phyloP scores from a whole-genome alignment of 257 asterid genomes.

The Solanum piurae region DNA sequence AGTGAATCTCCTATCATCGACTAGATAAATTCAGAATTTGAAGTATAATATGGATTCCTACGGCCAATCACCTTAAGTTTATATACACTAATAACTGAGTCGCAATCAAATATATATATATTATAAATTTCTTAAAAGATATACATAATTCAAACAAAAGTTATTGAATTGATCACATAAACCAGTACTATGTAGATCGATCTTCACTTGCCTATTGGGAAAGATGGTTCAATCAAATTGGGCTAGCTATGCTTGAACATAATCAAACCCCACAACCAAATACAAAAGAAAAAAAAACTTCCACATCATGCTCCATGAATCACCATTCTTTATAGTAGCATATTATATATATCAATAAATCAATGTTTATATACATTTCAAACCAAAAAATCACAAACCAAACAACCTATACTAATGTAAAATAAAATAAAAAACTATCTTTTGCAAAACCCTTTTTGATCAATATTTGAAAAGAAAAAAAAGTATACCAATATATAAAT shows the following conservation, averaged over 20 bases:
- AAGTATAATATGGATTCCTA: not conserved
- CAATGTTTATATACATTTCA: not conserved
- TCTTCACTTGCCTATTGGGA: not conserved
- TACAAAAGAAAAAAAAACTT: not conserved
- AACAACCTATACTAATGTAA: not conserved
- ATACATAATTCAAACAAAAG: not conserved
- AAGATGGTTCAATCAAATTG: not conserved
- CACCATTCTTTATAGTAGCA: not conserved
- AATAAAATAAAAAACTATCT: not conserved
- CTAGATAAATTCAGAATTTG: rapidly evolving
- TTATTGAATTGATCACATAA: not conserved
- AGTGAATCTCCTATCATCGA: not conserved
- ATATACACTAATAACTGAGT: not conserved
- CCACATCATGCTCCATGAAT: not conserved
- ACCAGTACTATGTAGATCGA: not conserved
- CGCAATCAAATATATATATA: not conserved
- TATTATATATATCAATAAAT: not conserved
- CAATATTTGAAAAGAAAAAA: not conserved
- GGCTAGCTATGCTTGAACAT: not conserved
- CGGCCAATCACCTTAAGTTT: rapidly evolving
- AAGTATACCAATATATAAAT: not conserved
- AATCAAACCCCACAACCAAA: not conserved
- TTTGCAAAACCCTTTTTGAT: not conserved
- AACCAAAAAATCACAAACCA: not conserved
- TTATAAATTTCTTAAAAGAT: not conserved